Conservation (phyloP, 345 rosid genomes). For the Laguncularia racemosa region DNA sequence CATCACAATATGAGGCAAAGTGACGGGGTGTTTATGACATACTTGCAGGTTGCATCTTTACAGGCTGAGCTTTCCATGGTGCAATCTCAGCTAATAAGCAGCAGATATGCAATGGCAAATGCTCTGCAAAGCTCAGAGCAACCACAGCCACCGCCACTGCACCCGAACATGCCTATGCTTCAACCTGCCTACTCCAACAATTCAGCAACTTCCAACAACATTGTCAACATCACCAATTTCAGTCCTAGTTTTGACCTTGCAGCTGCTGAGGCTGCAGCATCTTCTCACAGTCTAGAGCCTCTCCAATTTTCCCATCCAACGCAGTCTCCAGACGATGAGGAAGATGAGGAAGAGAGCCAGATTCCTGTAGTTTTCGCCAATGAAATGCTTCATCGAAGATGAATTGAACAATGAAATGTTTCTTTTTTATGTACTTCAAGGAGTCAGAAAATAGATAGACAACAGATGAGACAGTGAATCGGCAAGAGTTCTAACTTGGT, state of each 20-base stretch:
- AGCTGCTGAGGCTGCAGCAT: slow-evolving; percentile 35
- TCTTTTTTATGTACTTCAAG: no score
- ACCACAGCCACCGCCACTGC: slow-evolving; percentile 33
- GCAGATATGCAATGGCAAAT: slow-evolving; percentile 64
- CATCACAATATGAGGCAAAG: not conserved
- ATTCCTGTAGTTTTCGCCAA: slow-evolving; percentile 29
- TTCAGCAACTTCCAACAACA: slow-evolving; percentile 78
- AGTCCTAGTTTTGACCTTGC: slow-evolving; percentile 40
- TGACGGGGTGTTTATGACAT: no score
- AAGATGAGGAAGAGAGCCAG: slow-evolving; percentile 55
- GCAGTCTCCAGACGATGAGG: slow-evolving; percentile 37
- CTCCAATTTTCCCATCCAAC: slow-evolving; percentile 31
- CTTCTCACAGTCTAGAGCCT: slow-evolving; percentile 48
- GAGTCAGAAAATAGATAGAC: no score
- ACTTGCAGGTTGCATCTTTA: slow-evolving; percentile 58
- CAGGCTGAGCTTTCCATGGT: slow-evolving; percentile 84
- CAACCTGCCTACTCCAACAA: slow-evolving; percentile 90
- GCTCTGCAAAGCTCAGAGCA: slow-evolving; percentile 46
- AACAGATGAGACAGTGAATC: no score
- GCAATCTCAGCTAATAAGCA: slow-evolving; percentile 68
- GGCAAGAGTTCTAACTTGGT: no score
- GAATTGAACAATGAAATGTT: not conserved
- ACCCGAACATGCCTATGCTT: slow-evolving; percentile 24
- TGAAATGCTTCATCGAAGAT: slow-evolving; percentile 39
- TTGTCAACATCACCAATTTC: slow-evolving; percentile 45